Evolutionary conservation across 352 stramenopile species (phyloP).

Genomic region (Globisporangium echinulatum): DNA sequence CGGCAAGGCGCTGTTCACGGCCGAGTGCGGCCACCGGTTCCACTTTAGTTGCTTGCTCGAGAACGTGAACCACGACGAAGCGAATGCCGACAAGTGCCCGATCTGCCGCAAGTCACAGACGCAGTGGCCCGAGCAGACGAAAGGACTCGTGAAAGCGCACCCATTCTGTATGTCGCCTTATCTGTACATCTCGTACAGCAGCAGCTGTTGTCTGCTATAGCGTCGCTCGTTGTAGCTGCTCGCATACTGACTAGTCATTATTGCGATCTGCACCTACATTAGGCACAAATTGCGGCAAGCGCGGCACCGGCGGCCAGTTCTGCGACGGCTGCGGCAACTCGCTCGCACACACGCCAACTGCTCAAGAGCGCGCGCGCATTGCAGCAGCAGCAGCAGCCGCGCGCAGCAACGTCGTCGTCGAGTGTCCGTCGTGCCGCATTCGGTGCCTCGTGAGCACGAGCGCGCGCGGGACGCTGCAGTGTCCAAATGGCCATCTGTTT

Average conservation of each 20-base stretch:
- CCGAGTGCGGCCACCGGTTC: conserved; percentile 82
- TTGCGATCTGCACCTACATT: too few species aligned
- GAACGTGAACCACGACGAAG: conserved; percentile 88
- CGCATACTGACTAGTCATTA: too few species aligned
- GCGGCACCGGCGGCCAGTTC: conserved; percentile 61
- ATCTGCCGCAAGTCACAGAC: conserved; percentile 83
- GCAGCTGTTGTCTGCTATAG: neutral
- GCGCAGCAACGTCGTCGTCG: conserved; percentile 67
- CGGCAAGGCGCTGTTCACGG: conserved; percentile 71
- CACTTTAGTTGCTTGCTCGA: conserved; percentile 83
- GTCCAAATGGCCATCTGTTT: conserved; percentile 69
- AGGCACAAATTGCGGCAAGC: conserved; percentile 74
- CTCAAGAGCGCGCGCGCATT: conserved; percentile 53
- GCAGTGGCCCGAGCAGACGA: conserved; percentile 81
- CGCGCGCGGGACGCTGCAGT: conserved; percentile 64
- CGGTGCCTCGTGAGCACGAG: conserved; percentile 72
- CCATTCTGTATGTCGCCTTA: conserved; percentile 50
- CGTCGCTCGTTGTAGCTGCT: too few species aligned
- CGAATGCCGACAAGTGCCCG: conserved; percentile 83
- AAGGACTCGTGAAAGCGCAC: conserved; percentile 80
- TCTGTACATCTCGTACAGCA: too few species aligned
- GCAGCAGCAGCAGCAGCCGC: conserved; percentile 40
- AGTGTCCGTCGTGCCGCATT: conserved; percentile 68
- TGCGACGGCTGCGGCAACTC: conserved; percentile 73
- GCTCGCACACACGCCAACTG: conserved; percentile 65